Evolutionary conservation across 2,329 filamentous ascomycete species (phyloP).

Genomic region (Fusarium chlamydosporum): DNA sequence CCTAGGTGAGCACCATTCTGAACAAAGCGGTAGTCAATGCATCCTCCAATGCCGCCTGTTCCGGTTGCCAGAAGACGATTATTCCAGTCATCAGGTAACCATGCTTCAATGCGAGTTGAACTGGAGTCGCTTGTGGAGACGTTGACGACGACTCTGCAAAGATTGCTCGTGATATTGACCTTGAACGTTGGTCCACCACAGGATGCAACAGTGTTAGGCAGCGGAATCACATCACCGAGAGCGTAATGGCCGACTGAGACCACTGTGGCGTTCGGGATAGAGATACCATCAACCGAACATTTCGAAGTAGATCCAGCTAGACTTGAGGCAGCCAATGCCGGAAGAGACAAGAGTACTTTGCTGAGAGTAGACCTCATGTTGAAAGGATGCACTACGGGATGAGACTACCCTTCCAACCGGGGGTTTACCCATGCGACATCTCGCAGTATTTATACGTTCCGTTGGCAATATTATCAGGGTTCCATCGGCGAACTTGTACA

Average conservation of each 20-base stretch:
- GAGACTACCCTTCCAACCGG: too few relatives aligned
- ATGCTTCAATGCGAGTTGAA: slow-evolving; percentile 13
- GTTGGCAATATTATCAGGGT: slow-evolving; percentile 3
- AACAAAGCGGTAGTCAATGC: background rate
- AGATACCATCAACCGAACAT: background rate
- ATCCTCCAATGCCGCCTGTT: slow-evolving; percentile 18
- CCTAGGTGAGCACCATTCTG: slow-evolving; percentile 14
- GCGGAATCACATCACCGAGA: background rate
- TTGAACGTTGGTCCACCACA: slow-evolving; percentile 4
- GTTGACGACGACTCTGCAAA: slow-evolving; percentile 16
- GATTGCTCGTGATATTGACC: background rate
- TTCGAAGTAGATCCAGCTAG: background rate
- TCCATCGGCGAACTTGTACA: background rate
- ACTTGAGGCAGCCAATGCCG: background rate
- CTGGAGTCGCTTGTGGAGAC: slow-evolving; percentile 8
- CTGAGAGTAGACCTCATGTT: background rate
- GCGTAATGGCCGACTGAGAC: background rate
- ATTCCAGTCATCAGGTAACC: slow-evolving; percentile 17
- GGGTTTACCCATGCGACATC: too few relatives aligned
- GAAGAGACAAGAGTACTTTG: background rate
- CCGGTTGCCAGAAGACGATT: slow-evolving; percentile 13
- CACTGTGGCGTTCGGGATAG: background rate
- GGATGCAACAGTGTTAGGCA: slow-evolving; percentile 16
- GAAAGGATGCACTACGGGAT: fast-evolving
- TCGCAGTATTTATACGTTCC: slow-evolving; percentile 3